Evolutionary conservation across 2,329 filamentous ascomycete species (phyloP).

Genomic region (Akanthomyces uredinophilus): DNA sequence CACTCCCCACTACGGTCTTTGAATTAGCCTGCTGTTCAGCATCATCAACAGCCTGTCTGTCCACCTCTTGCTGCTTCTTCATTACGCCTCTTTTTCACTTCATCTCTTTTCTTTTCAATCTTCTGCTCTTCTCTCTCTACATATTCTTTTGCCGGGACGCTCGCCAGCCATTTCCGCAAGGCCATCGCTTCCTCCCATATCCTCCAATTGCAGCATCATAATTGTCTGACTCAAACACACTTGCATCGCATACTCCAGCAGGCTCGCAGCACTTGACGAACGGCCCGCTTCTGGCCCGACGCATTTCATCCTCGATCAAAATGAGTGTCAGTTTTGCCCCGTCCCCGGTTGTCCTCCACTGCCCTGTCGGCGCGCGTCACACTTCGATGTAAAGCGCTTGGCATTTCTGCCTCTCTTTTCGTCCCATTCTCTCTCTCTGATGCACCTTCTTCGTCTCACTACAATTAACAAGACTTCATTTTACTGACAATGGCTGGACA

Average conservation of each 20-base stretch:
- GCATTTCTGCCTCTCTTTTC: conserved; percentile 7
- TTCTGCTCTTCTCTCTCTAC: neutral
- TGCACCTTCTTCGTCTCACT: neutral
- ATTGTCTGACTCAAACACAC: neutral
- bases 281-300: conserved; percentile 2
- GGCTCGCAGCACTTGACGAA: conserved; percentile 1
- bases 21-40: conserved; percentile 9
- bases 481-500: conserved; percentile 31
- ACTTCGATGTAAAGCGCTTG: neutral
- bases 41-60: conserved; percentile 12
- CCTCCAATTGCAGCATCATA: neutral
- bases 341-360: conserved; percentile 13
- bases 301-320: conserved; percentile 16
- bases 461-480: neutral
- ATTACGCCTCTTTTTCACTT: conserved; percentile 3
- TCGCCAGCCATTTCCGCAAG: too few species aligned
- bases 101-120: conserved; percentile 1
- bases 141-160: neutral
- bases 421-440: conserved; percentile 20
- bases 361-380: neutral
- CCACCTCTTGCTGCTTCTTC: neutral
- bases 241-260: neutral
- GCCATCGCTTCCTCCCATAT: neutral
- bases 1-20: conserved; percentile 11
- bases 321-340: conserved; percentile 28